A percentile compares a stretch with the other conserved stretches of the same genome.
Conservation (phyloP, 176 grass and related monocot genomes). For the Luzula sylvatica region DNA sequence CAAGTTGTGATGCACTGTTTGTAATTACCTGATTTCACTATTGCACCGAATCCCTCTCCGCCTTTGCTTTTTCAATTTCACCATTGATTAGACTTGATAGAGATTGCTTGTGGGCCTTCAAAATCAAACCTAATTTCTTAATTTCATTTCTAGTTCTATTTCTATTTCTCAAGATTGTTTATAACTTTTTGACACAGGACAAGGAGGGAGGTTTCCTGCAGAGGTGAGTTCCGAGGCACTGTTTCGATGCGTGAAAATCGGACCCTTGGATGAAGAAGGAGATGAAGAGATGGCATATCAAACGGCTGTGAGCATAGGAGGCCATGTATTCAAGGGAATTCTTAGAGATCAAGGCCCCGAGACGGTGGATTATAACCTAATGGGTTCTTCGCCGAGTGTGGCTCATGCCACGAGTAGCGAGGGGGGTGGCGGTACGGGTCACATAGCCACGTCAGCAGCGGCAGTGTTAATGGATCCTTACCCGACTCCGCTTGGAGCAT, state of each 20-base stretch:
- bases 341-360: constrained; percentile 79
- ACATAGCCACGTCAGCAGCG: constrained; percentile 28
- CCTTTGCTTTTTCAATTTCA: constrained; percentile 16
- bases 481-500: constrained; percentile 81
- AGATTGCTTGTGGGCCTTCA: constrained; percentile 12
- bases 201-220: constrained; percentile 65
- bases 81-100: constrained; percentile 23
- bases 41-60: constrained; percentile 25
- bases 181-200: constrained; percentile 14
- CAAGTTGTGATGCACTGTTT: constrained; percentile 12
- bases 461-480: constrained; percentile 81
- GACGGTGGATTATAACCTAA: constrained; percentile 44
- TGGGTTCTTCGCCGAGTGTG: constrained; percentile 39
- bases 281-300: constrained; percentile 95
- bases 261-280: constrained; percentile 71
- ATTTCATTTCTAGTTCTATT: neutral
- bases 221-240: constrained; percentile 81
- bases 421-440: constrained; percentile 12
- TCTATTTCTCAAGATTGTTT: neutral
- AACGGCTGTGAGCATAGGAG: constrained; percentile 83
- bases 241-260: constrained; percentile 85
- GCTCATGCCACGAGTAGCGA: constrained; percentile 37
- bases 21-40: constrained; percentile 17
- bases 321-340: constrained; percentile 92
- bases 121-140: constrained; percentile 12